Evolutionary conservation across 768 basidiomycete species (phyloP).

Genomic region (Suillus cothurnatus): DNA sequence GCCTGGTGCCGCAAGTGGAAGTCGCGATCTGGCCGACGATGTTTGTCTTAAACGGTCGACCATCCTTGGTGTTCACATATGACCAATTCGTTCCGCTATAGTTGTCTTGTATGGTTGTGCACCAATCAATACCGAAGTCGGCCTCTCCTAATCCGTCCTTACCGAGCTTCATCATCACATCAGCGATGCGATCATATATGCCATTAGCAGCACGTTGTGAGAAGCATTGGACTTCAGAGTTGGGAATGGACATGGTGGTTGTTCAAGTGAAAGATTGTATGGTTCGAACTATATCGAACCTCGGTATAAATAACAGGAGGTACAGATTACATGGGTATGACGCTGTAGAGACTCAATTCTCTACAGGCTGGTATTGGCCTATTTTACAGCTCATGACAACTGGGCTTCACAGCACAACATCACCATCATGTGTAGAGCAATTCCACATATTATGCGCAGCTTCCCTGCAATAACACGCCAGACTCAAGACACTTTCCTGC

Average conservation of each 20-base stretch:
- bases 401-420: no score
- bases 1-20: neutral
- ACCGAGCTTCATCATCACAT: rapidly evolving
- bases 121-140: neutral
- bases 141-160: neutral
- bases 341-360: no score
- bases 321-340: no score
- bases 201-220: neutral
- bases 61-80: neutral
- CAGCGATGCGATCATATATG: neutral
- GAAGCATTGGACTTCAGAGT: neutral
- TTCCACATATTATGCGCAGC: no score
- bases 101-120: neutral
- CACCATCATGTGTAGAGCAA: no score
- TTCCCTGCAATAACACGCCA: no score
- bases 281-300: no score
- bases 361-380: no score
- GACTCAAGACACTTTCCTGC: no score
- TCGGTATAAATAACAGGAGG: no score
- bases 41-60: neutral
- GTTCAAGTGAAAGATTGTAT: neutral
- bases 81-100: neutral
- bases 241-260: neutral
- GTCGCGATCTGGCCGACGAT: neutral
- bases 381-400: no score